Evolutionary conservation across 169 alveolate genomes (phyloP), one percentile per base, ranked within the genome.

Genomic region (Plasmodium inui): DNA sequence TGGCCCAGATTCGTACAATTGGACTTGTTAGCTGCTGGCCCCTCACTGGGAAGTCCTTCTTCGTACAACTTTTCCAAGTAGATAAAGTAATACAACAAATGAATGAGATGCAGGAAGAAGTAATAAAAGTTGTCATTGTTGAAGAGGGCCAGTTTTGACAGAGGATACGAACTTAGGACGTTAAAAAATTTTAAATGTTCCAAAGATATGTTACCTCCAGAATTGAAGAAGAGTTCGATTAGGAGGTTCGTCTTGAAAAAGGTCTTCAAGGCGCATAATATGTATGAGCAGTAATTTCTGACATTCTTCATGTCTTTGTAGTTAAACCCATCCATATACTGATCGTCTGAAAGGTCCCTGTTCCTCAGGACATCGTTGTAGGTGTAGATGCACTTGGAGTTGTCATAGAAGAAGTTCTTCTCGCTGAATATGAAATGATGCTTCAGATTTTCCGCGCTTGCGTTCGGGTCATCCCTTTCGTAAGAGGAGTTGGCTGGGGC

Each of bases 381-480:
- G 30, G 95, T 91, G 57, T 61, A 91, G 14, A 91, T 50, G 55
- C 95, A 81, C 57, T 91, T 91, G 81, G 41, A 32, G 73, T 91
- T 91, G 46, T 91, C 95, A 82, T 91, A 91, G 74, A 70, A 91
- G 55, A 91, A 91, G 67, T 91, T 91, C 39, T 91, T 91, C 32
- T 91, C 95, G 84, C 82, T 91, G 55, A 44, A 80, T 22, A 91
- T 34, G 67, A 91, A 81, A 70, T 81, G 50, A 14, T 53, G 22
- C 1, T 55, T 39, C 9, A n/a, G 44, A 79, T 78, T 61, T 39
- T 79, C 89, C 12, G 53, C 30, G 72, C 37, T 61, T 39, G 67
- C 71, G 6, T 61, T 19, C 6, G 12, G n/a, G 6, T 89, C 83
- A 41, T 91, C 83, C 76, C 83, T 90, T 41, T 55, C 94, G 46